Evolutionary conservation across 2,329 filamentous ascomycete species (phyloP).

Genomic region (Aspergillus unguis): DNA sequence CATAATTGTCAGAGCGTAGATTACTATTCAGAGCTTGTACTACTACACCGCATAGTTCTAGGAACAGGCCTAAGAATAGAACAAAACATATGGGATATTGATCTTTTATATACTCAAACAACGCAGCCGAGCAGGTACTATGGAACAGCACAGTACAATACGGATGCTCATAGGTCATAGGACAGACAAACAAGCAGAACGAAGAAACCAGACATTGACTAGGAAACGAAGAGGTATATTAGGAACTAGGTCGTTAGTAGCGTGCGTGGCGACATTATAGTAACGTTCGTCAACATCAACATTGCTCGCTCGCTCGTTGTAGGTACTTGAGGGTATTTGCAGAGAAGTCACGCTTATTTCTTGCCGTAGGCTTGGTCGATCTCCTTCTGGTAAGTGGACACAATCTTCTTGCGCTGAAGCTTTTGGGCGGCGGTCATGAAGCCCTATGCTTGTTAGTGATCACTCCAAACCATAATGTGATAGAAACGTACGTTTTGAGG

Average conservation of each 20-base stretch:
- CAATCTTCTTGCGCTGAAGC: slow-evolving; percentile 66
- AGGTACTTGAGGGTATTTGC: neutral
- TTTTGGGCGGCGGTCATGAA: slow-evolving; percentile 69
- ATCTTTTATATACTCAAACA: too few species aligned
- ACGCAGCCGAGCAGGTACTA: neutral
- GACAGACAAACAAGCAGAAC: neutral
- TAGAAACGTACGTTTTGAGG: slow-evolving; percentile 37
- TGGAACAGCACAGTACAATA: neutral
- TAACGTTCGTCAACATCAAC: slow-evolving; percentile 1
- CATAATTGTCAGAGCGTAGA: too few species aligned
- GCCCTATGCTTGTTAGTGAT: slow-evolving; percentile 46
- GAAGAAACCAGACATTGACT: slow-evolving; percentile 7
- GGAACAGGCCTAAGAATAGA: too few species aligned
- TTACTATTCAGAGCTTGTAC: too few species aligned
- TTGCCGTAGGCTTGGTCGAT: slow-evolving; percentile 60
- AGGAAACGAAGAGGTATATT: slow-evolving; percentile 9
- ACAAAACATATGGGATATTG: too few species aligned
- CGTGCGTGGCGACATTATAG: neutral
- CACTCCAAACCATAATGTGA: neutral
- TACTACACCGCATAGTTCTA: too few species aligned
- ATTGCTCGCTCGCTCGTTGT: neutral
- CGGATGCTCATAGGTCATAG: neutral
- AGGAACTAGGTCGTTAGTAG: neutral
- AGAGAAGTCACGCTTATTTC: slow-evolving; percentile 25
- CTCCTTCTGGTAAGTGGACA: slow-evolving; percentile 59